Base-by-base conservation (phyloP, 148 eudicot genomes). In the Fallopia convolvulus region DNA sequence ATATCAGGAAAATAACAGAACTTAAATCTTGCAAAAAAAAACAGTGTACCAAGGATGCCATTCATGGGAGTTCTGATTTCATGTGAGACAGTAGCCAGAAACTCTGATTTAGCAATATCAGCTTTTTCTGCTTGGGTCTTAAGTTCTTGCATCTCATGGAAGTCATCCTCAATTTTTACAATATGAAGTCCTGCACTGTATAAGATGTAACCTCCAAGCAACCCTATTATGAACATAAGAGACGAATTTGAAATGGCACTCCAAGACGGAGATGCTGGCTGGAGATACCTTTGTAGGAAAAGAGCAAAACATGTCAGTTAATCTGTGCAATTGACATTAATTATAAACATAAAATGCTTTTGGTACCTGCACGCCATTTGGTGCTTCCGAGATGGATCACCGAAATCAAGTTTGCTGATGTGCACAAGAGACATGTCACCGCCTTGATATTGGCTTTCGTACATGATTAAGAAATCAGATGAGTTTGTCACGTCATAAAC, bases 1-100 rank as follows among this genome's bases (percentile, higher is more conserved):
- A 6, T 0, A 52, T 32, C 8, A 68, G 42, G 23, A 56, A 81
- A 63, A 58, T 6, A 6, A 7, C 6, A 21, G 8, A 58, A 2
- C 12, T 58, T 21, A 21, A 21, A 9, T 58, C 8, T n/a, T 11
- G 8, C 58, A 7, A n/a, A 58, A n/a, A n/a, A 58, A 58, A 58
- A 14, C 30, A 49, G 74, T 36, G 70, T 86, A 88, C 93, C 93
- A 74, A 90, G 89, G 50, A 90, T 83, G 50, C 94, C 94, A 76
- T 90, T 88, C 91, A 90, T 90, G 66, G 94, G 91, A 52, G 94
- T 90, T 75, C 94, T 82, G 78, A 90, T 90, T 84, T 90, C 94
- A 76, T 90, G 94, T 0, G 94, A 90, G 66, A 90, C 91, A 60
- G 94, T 90, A 8, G 94, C 94, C 61, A 90, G 82, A 81, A 90